These are phyloP conservation scores for Plasmodium fragile DNA, from an alignment of 169 alveolate species.

Conservation along the genomic window DNA sequence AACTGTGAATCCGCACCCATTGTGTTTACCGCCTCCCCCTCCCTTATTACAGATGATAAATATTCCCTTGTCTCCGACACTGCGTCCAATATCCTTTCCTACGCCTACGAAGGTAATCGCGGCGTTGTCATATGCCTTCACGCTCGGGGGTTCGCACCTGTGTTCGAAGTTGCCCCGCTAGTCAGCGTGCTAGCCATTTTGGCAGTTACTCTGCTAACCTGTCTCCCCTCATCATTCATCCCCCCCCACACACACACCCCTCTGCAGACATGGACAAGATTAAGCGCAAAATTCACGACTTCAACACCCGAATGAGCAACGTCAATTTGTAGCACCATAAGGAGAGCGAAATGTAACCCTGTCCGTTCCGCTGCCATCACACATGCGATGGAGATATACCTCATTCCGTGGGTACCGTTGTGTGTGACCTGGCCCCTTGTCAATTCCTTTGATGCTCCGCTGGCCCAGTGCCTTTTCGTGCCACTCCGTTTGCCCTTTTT, in stretches of 20 bases:
- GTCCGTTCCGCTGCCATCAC: neutral
- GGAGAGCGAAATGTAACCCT: neutral
- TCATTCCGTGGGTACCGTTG: neutral
- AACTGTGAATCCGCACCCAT: neutral
- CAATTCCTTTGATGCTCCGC: neutral
- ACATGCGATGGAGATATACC: neutral
- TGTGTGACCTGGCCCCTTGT: neutral
- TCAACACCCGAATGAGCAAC: conserved; percentile 30
- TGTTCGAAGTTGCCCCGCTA: neutral
- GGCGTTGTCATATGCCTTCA: neutral
- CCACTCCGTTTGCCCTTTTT: neutral
- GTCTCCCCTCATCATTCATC: neutral
- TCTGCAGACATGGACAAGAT: conserved; percentile 59
- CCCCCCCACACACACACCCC: neutral
- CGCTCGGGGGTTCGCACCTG: neutral
- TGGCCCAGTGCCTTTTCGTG: neutral
- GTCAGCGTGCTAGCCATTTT: neutral
- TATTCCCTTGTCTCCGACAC: conserved; percentile 23
- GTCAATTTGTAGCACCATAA: conserved; percentile 18
- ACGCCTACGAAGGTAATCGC: conserved; percentile 68
- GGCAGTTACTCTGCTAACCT: neutral
- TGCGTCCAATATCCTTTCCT: conserved; percentile 26
- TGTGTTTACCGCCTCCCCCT: neutral
- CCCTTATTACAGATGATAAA: conserved; percentile 21
- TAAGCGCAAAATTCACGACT: conserved; percentile 42